These are phyloP conservation scores for Eremothecium cymbalariae DNA, from an alignment of 1,139 yeast species.

Conservation along the genomic window DNA sequence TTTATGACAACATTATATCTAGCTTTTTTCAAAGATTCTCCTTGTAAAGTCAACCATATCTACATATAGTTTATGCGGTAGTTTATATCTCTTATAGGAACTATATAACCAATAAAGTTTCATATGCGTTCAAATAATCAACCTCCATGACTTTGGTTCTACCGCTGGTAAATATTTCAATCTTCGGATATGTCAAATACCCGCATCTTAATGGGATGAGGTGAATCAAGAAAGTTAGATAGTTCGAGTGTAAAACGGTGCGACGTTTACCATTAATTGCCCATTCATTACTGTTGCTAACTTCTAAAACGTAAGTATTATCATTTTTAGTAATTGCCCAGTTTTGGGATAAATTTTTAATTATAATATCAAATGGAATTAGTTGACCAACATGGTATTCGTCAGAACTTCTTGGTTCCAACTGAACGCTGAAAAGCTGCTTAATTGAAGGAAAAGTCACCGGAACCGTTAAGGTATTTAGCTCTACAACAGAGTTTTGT, in stretches of 20 bases:
- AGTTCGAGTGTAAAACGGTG: constrained; percentile 13
- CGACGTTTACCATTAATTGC: constrained; percentile 28
- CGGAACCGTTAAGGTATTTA: constrained; percentile 22
- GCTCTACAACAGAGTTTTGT: background rate
- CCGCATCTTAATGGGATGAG: constrained; percentile 75
- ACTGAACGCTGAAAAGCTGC: constrained; percentile 20
- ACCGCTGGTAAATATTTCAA: constrained; percentile 38
- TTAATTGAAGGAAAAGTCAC: constrained; percentile 24
- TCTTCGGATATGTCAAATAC: constrained; percentile 55
- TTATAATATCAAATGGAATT: constrained; percentile 15
- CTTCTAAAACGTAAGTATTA: constrained; percentile 17
- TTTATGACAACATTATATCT: too few species aligned
- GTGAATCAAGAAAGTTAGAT: constrained; percentile 35
- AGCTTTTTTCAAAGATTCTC: too few species aligned
- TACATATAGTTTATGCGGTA: too few species aligned
- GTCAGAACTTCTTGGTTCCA: constrained; percentile 6
- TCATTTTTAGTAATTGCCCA: constrained; percentile 15
- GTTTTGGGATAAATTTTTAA: constrained; percentile 16
- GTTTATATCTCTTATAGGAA: too few species aligned
- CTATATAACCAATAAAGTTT: constrained; percentile 54
- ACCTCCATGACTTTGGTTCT: constrained; percentile 44
- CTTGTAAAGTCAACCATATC: too few species aligned
- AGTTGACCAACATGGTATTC: constrained; percentile 17
- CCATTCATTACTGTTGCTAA: constrained; percentile 29
- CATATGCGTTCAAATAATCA: constrained; percentile 59